phyloP scores from a whole-genome alignment of 345 rosid species.

The Camelina sativa region DNA sequence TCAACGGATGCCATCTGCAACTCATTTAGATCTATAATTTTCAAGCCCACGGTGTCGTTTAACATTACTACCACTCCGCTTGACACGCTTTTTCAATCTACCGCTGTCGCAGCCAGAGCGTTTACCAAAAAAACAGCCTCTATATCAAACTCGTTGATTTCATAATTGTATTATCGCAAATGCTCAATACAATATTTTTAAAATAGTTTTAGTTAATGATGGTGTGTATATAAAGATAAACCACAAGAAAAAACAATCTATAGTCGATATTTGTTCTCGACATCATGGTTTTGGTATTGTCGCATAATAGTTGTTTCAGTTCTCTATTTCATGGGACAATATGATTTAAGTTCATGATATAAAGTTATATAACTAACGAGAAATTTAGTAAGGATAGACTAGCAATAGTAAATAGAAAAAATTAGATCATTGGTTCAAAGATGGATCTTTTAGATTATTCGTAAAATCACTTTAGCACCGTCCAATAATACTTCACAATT shows the following conservation, averaged over 20 bases:
- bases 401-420: not conserved
- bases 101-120: no score
- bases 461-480: slow-evolving; percentile 7
- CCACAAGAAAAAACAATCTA: not conserved
- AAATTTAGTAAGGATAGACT: not conserved
- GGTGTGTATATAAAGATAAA: no score
- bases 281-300: not conserved
- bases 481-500: slow-evolving; percentile 6
- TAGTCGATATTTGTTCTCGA: not conserved
- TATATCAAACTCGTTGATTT: no score
- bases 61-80: no score
- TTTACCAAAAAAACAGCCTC: no score
- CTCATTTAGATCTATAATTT: no score
- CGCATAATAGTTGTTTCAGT: not conserved
- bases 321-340: not conserved
- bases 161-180: no score
- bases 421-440: not conserved
- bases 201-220: no score
- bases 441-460: not conserved
- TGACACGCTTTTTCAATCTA: no score
- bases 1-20: no score
- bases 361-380: not conserved
- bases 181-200: no score
- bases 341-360: not conserved
- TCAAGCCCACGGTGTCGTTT: no score